Evolutionary conservation across 768 basidiomycete genomes (phyloP).

Genomic region (Flagelloscypha sp.): DNA sequence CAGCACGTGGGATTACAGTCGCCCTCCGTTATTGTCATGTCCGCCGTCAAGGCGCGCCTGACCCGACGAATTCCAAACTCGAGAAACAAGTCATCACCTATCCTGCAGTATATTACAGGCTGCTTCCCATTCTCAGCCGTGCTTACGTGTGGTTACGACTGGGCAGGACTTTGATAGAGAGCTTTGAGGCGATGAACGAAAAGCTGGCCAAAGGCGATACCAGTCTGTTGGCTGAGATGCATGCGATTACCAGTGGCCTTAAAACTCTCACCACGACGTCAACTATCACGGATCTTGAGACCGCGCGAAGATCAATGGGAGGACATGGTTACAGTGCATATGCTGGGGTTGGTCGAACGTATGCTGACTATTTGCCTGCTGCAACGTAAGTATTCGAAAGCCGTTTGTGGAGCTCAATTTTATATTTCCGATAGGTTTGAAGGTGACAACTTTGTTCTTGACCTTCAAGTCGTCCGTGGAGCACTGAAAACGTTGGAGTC

Average conservation of each 20-base stretch:
- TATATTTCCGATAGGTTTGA: constrained; percentile 47
- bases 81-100: constrained; percentile 65
- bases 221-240: constrained; percentile 60
- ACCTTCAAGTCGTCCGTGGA: constrained; percentile 65
- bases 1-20: constrained; percentile 49
- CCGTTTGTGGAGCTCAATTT: not conserved
- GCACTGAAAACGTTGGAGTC: constrained; percentile 68
- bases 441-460: constrained; percentile 74
- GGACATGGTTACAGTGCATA: constrained; percentile 72
- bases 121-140: constrained; percentile 60
- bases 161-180: constrained; percentile 48
- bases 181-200: constrained; percentile 41
- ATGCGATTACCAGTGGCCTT: constrained; percentile 60
- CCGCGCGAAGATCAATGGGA: constrained; percentile 61
- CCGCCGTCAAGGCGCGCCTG: constrained; percentile 55
- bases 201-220: constrained; percentile 50
- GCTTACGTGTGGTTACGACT: constrained; percentile 64
- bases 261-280: constrained; percentile 51
- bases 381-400: constrained; percentile 40
- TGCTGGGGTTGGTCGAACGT: constrained; percentile 55
- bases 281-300: constrained; percentile 53
- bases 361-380: constrained; percentile 57
- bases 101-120: constrained; percentile 65
- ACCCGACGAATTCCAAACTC: constrained; percentile 30
- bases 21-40: constrained; percentile 68